Percentiles rank a stretch among this genome's conserved stretches.
phyloP scores from a whole-genome alignment of 2,329 filamentous ascomycete species.

The Triangularia verruculosa region DNA sequence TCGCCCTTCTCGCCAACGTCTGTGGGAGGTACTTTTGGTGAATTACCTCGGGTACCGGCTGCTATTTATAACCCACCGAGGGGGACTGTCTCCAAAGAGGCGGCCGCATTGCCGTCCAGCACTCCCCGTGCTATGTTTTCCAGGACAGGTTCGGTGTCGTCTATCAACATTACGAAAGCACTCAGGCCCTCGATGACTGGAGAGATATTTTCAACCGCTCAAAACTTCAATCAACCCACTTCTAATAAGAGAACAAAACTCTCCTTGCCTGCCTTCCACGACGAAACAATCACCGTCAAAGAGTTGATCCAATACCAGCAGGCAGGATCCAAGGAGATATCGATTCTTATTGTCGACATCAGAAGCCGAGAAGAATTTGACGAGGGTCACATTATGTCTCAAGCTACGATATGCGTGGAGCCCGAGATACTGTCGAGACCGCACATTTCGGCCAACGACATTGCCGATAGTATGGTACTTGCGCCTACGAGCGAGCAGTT shows the following conservation, averaged over 20 bases:
- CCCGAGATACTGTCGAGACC: constrained; percentile 69
- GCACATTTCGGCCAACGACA: constrained; percentile 59
- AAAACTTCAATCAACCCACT: constrained; percentile 26
- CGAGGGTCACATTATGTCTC: constrained; percentile 81
- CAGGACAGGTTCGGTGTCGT: constrained; percentile 53
- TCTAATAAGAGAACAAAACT: constrained; percentile 31
- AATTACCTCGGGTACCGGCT: constrained; percentile 67
- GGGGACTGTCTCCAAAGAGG: constrained; percentile 64
- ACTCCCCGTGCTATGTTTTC: constrained; percentile 62
- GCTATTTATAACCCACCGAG: constrained; percentile 77
- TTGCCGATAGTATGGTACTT: constrained; percentile 66
- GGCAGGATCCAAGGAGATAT: constrained; percentile 42
- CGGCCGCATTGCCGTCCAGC: constrained; percentile 62
- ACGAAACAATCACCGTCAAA: constrained; percentile 61
- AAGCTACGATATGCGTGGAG: constrained; percentile 85
- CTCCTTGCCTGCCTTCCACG: constrained; percentile 46
- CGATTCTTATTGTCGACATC: constrained; percentile 82
- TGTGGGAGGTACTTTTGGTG: constrained; percentile 52
- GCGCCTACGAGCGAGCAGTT: constrained; percentile 71
- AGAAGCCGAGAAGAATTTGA: constrained; percentile 78
- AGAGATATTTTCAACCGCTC: constrained; percentile 37
- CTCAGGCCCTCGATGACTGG: constrained; percentile 24
- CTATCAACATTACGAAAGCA: constrained; percentile 30
- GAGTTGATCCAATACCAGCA: constrained; percentile 70
- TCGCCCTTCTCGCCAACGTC: constrained; percentile 44